Evolutionary conservation across 805 yeast species (phyloP), one percentile per base, ranked within the genome.

Genomic region (Metschnikowia bowlesiae): DNA sequence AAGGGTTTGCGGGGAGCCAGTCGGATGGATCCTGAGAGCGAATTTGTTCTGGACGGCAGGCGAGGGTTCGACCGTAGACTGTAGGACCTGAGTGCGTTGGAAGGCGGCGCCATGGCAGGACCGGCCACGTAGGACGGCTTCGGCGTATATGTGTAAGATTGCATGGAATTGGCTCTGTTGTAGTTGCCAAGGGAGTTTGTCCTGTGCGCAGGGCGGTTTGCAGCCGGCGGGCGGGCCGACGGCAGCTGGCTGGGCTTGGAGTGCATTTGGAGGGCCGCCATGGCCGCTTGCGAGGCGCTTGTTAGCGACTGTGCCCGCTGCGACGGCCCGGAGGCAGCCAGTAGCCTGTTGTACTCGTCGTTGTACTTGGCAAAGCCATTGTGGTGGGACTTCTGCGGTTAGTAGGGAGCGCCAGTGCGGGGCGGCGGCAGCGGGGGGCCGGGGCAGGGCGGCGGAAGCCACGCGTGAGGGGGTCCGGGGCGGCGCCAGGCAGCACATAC

Each of bases 201-300:
- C 28, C 56, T 47, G 5, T 30, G 18, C 16, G 9, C 16, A 9
- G 49, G 39, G 11, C 33, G 48, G 13, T 26, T 39, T 3, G 39
- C 46, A 32, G 45, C 37, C 29, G 18, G 29, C 29, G 11, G 37
- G 8, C 30, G 4, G 6, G 14, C 10, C 8, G 31, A 8, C 9
- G 16, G 33, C 10, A 32, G 39, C 34, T 14, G 50, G 37, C 54
- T 33, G 39, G 54, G 58, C 36, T 57, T 62, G 34, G 59, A 61
- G 55, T 71, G 76, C 52, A 64, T 59, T 48, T 70, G 62, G 14
- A 72, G 56, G 1, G 76, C 76, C 1, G 75, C 76, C 44, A 62
- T 52, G 0, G 76, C 78, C 6, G 76, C 77, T 51, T 61, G 67
- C 16, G 75, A 75, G 26, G 76, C 76, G 46, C 62, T 62, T 26